These are phyloP conservation scores for Rhizopus arrhizus DNA, from an alignment of 371 early-diverging fungal species.

Conservation along the genomic window DNA sequence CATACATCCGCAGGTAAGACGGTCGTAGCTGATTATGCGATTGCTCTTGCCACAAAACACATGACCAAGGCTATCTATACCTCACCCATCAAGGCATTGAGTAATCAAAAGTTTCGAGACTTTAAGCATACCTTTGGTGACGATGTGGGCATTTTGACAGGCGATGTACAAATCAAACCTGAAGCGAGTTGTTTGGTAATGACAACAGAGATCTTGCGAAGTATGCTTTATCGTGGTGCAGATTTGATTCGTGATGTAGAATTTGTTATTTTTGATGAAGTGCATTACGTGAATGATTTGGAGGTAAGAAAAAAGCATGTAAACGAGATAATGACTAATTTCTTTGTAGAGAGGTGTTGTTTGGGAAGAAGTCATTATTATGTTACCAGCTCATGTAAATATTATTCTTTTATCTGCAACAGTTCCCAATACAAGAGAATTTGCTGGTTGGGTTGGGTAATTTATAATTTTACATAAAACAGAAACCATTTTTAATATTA, in stretches of 20 bases:
- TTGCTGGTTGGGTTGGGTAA: conserved; percentile 99
- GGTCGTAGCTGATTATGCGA: conserved; percentile 99
- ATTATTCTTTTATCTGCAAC: conserved; percentile 98
- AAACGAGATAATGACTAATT: background rate
- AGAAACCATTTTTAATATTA: background rate
- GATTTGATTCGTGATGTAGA: conserved; percentile 97
- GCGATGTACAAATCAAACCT: conserved; percentile 98
- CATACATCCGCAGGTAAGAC: conserved; percentile 99
- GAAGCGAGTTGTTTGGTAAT: conserved; percentile 97
- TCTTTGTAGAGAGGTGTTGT: conserved; percentile 91
- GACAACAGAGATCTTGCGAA: conserved; percentile 99
- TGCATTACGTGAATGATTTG: conserved; percentile 98
- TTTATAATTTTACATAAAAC: background rate
- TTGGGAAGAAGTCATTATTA: conserved; percentile 99
- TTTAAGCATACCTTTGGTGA: conserved; percentile 89
- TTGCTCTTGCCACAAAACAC: conserved; percentile 90
- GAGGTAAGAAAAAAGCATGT: conserved; percentile 57
- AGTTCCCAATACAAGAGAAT: conserved; percentile 98
- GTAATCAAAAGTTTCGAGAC: conserved; percentile 99
- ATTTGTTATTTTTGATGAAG: conserved; percentile 99
- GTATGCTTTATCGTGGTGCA: conserved; percentile 98
- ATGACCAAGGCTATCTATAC: conserved; percentile 99
- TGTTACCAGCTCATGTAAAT: conserved; percentile 94
- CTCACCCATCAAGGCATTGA: conserved; percentile 98
- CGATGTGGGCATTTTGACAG: conserved; percentile 98